Percentiles rank a stretch among this genome's conserved stretches.
Evolutionary conservation across 2,329 filamentous ascomycete species (phyloP).

Genomic region (Cercospora sp.): DNA sequence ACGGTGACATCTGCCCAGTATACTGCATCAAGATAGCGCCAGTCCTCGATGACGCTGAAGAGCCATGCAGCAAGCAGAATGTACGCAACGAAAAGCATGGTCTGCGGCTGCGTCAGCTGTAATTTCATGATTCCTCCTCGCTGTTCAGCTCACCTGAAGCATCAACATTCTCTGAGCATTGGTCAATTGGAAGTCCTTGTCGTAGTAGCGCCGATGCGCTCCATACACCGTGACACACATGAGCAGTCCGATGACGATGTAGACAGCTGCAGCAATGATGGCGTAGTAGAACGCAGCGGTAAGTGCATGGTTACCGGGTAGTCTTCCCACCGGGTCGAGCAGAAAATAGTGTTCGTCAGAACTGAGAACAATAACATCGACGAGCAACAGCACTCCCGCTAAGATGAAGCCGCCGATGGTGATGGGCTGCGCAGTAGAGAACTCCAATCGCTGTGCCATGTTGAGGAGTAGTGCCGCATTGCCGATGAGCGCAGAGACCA

Average conservation of each 20-base stretch:
- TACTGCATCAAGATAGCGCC: slow-evolving; percentile 56
- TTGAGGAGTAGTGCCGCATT: slow-evolving; percentile 60
- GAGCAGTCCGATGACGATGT: slow-evolving; percentile 57
- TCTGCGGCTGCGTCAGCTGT: slow-evolving; percentile 38
- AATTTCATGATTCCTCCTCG: too few species aligned
- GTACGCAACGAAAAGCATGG: slow-evolving; percentile 53
- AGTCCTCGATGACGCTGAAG: slow-evolving; percentile 53
- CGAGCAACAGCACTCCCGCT: slow-evolving; percentile 56
- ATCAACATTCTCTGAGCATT: slow-evolving; percentile 58
- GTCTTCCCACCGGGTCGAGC: slow-evolving; percentile 38
- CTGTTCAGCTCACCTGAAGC: slow-evolving; percentile 35
- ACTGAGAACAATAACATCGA: slow-evolving; percentile 51
- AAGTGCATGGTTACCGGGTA: slow-evolving; percentile 45
- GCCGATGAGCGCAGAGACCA: slow-evolving; percentile 55
- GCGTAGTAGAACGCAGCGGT: slow-evolving; percentile 62
- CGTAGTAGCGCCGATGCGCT: slow-evolving; percentile 56
- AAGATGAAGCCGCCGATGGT: slow-evolving; percentile 62
- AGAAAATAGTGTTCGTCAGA: slow-evolving; percentile 49
- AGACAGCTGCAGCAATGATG: slow-evolving; percentile 58
- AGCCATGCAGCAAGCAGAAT: slow-evolving; percentile 51
- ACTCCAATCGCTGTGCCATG: slow-evolving; percentile 59
- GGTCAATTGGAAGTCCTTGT: slow-evolving; percentile 58
- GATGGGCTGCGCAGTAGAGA: slow-evolving; percentile 59
- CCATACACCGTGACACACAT: slow-evolving; percentile 59
- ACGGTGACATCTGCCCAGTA: slow-evolving; percentile 60